A percentile compares a stretch with the other conserved stretches of the same genome.
phyloP scores from a whole-genome alignment of 1,284 basidiomycete species.

The Trichosporon coremiiforme region DNA sequence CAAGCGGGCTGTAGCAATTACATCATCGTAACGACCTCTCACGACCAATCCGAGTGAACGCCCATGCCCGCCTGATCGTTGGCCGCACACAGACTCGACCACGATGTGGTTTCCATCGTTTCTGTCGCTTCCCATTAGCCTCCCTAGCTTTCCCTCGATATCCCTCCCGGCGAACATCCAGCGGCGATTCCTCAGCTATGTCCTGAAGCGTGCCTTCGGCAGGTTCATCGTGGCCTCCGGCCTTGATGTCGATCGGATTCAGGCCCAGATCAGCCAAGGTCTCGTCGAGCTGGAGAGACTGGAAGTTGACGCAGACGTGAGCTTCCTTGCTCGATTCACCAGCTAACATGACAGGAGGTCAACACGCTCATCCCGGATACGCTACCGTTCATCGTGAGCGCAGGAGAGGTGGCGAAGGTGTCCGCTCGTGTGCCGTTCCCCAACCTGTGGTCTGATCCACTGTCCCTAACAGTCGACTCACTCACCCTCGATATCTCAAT shows the following conservation, averaged over 20 bases:
- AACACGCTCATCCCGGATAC: conserved; percentile 67
- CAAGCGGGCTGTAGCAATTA: not conserved
- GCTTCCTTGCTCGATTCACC: conserved; percentile 36
- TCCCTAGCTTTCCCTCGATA: conserved; percentile 48
- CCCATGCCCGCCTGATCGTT: not conserved
- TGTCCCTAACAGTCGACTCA: conserved; percentile 61
- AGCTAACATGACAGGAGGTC: conserved; percentile 66
- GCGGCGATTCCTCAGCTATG: conserved; percentile 83
- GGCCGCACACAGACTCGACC: not conserved
- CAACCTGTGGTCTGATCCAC: conserved; percentile 52
- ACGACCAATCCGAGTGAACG: not conserved
- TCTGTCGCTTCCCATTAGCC: conserved; percentile 42
- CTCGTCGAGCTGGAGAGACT: conserved; percentile 82
- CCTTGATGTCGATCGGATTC: conserved; percentile 81
- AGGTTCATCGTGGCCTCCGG: conserved; percentile 84
- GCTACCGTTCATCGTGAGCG: conserved; percentile 69
- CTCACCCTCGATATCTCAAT: conserved; percentile 69
- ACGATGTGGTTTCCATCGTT: conserved; percentile 49
- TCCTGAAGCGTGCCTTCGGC: conserved; percentile 79
- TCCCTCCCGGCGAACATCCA: conserved; percentile 81
- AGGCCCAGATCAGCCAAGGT: conserved; percentile 87
- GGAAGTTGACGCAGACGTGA: conserved; percentile 73
- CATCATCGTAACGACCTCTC: conserved; percentile 3
- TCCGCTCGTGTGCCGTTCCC: conserved; percentile 63
- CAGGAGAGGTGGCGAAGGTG: conserved; percentile 72